Base-by-base conservation (phyloP, 2,329 filamentous ascomycete species). In the Rachicladosporium sp. region DNA sequence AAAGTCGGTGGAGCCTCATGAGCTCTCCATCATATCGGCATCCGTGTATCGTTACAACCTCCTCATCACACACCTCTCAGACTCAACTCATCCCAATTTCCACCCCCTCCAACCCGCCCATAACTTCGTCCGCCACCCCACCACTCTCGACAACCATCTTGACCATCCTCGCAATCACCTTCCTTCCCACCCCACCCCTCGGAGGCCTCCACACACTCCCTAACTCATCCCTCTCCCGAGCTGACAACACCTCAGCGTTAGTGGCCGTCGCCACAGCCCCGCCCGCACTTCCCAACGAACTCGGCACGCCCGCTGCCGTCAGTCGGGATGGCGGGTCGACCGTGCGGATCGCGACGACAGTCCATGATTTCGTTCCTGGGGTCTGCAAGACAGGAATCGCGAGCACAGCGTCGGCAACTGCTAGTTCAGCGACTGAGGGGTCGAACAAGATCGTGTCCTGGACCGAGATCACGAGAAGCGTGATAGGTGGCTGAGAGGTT, bases 381-480 rank as follows among this genome's bases (percentile, higher is more conserved):
- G 31, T 33, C 15, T 53, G 54, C 4, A 76, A 75, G 29, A 93
- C 73, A 0, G 87, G 93, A 4, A 96, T 75, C 2, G 89, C 91
- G 34, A 96, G 69, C 3, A 91, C 84, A 9, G 80, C 78, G 54
- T 96, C 89, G 1, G 91, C 91, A 3, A 96, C 89, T 2, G 87
- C 84, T 10, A 98, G 78, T 61, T 98, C 91, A 58, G 95, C 88
- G 50, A 80, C 79, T 38, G 77, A 81, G 0, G 91, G 89, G 59
- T 98, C 91, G 64, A 96, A 95, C 47, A 98, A 82, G 62, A 94
- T 80, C 58, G 91, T 96, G 43, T 81, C 71, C 42, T 82, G 84
- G 1, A 94, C 80, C 2, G 82, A 77, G 60, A 93, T 82, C 41
- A 96, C 86, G 8, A 98, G 79, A 11, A 98, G 73, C 3, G 89